These are phyloP conservation scores for Boechera stricta DNA, from an alignment of 345 rosid species.

Conservation along the genomic window DNA sequence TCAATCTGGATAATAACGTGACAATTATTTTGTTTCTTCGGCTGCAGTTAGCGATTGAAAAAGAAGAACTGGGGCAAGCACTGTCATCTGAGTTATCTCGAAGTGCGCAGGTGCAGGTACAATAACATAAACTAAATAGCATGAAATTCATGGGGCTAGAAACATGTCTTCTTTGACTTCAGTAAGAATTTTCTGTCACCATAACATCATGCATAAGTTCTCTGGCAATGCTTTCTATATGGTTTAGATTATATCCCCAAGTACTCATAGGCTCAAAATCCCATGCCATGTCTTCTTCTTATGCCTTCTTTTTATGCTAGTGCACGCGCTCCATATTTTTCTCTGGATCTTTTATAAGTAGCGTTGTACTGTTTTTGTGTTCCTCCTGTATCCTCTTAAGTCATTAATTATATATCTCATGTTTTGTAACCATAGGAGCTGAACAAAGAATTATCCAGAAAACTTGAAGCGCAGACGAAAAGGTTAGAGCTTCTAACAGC, in stretches of 20 bases:
- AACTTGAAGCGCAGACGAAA: conserved; percentile 92
- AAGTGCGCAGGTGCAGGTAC: conserved; percentile 80
- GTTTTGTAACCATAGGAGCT: conserved; percentile 61
- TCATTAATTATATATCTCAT: conserved; percentile 12
- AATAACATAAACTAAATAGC: conserved; percentile 2
- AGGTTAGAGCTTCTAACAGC: conserved; percentile 93
- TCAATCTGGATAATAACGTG: conserved; percentile 19
- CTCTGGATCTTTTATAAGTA: background rate
- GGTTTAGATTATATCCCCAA: conserved; percentile 1
- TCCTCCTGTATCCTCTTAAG: conserved; percentile 1
- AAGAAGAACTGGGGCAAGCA: conserved; percentile 81
- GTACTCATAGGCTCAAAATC: background rate
- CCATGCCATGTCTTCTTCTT: background rate
- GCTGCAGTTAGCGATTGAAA: conserved; percentile 81
- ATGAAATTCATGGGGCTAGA: background rate
- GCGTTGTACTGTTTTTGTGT: background rate
- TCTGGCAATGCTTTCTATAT: background rate
- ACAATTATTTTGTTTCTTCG: conserved; percentile 19
- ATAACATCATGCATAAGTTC: conserved; percentile 11
- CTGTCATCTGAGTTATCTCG: conserved; percentile 75
- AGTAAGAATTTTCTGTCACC: conserved; percentile 10
- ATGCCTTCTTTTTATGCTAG: background rate
- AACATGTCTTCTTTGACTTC: conserved; percentile 8
- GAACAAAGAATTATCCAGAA: conserved; percentile 79
- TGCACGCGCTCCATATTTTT: background rate